phyloP scores from a whole-genome alignment of 2,329 filamentous ascomycete species.

The Zopfia rhizophila region DNA sequence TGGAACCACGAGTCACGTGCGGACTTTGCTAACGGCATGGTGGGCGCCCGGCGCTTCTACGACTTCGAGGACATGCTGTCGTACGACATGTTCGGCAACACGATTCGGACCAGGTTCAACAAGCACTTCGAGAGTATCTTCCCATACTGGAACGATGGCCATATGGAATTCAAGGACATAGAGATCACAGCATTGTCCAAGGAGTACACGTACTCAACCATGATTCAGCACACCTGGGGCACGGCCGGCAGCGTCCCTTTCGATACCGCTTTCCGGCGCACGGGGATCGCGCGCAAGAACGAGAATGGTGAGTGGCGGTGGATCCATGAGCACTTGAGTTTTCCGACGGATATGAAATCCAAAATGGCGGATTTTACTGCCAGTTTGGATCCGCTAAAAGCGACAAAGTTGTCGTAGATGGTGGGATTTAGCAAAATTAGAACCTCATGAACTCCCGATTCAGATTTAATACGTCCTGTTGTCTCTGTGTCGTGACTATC shows the following conservation, averaged over 20 bases:
- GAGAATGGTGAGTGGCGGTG: too few relatives aligned
- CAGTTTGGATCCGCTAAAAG: too few relatives aligned
- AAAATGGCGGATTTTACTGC: too few relatives aligned
- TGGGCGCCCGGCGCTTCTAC: constrained; percentile 4
- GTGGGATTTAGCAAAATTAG: too few relatives aligned
- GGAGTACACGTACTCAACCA: not conserved
- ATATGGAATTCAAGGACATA: constrained; percentile 6
- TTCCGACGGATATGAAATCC: too few relatives aligned
- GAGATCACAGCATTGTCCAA: not conserved
- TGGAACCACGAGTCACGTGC: constrained; percentile 5
- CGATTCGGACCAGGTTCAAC: constrained; percentile 2
- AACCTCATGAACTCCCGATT: too few relatives aligned
- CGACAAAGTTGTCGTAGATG: too few relatives aligned
- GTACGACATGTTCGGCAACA: constrained; percentile 8
- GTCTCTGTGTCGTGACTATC: too few relatives aligned
- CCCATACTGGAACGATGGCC: constrained; percentile 6
- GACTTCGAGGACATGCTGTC: constrained; percentile 4
- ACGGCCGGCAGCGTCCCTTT: not conserved
- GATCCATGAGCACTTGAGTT: too few relatives aligned
- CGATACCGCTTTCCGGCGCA: too few relatives aligned
- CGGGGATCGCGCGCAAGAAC: too few relatives aligned
- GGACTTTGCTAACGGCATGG: constrained; percentile 4
- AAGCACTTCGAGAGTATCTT: constrained; percentile 3
- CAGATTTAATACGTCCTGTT: too few relatives aligned
- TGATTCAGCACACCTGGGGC: constrained; percentile 9